Percentiles rank a stretch among this genome's conserved stretches.
Conservation (phyloP, 768 basidiomycete species). For the Epithele typhae region DNA sequence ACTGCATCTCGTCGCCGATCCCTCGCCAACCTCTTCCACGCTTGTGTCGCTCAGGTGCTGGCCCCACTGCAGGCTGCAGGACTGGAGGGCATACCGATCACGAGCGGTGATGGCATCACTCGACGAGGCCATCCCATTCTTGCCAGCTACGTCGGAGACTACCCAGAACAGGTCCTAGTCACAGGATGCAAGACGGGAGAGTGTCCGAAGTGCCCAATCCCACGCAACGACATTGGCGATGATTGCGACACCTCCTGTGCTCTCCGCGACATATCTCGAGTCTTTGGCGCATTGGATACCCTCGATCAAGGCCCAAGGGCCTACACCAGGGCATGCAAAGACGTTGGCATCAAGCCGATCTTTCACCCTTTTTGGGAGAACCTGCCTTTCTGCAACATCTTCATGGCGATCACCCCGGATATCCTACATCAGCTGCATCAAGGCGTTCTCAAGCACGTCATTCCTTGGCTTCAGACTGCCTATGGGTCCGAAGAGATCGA, state of each 20-base stretch:
- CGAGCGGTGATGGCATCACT: conserved; percentile 18
- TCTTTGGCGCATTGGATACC: conserved; percentile 6
- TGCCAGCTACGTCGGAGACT: conserved; percentile 19
- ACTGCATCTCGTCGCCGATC: conserved; percentile 16
- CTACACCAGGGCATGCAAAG: conserved; percentile 10
- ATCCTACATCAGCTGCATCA: conserved; percentile 28
- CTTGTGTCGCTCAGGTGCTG: conserved; percentile 12
- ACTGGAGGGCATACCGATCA: conserved; percentile 11
- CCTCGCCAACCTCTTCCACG: conserved; percentile 22
- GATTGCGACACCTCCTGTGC: neutral
- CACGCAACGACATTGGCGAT: conserved; percentile 9
- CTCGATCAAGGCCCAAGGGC: neutral
- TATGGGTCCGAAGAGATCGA: conserved; percentile 15
- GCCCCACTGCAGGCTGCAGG: conserved; percentile 12
- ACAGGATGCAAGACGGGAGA: conserved; percentile 16
- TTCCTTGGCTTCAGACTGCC: conserved; percentile 19
- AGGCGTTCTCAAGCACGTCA: conserved; percentile 25
- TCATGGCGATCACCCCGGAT: conserved; percentile 22
- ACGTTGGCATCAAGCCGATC: conserved; percentile 19
- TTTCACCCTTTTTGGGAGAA: conserved; percentile 22
- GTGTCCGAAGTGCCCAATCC: conserved; percentile 18
- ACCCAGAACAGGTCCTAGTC: conserved; percentile 23
- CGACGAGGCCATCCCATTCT: conserved; percentile 22
- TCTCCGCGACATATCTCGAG: neutral
- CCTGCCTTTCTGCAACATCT: conserved; percentile 23